Evolutionary conservation across 176 grass and related monocot genomes (phyloP), one percentile per base, ranked within the genome.

Genomic region (Avena insularis): DNA sequence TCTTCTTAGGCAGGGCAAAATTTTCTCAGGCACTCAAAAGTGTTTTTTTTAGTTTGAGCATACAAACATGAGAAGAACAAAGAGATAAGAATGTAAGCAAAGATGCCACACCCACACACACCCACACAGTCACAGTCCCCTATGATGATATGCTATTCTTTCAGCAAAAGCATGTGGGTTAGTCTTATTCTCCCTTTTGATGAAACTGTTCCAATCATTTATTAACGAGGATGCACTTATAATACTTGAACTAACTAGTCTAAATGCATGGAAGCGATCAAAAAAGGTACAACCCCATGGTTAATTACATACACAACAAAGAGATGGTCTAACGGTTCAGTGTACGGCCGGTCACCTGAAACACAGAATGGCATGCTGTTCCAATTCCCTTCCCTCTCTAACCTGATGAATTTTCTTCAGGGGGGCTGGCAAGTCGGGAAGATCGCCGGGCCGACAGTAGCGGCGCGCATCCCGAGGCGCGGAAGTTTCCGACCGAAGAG

Each of bases 361-460:
- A 81, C 23, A 69, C 76, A 31, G 29, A 55, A n/a, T 69, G 68
- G n/a, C 77, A 53, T 17, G 48, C 0, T 71, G 81, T 71, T 76
- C 20, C 80, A 71, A 11, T 2, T 20, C 47, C n/a, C 33, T 78
- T 77, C 25, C 23, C 5, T 71, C 68, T 49, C 40, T 81, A 48
- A 84, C 45, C 66, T 82, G 77, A 29, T 82, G 15, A 15, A 12
- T 76, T 1, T 89, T 91, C 82, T 82, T 61, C 77, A 94, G 92
- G 84, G 90, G 90, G 13, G 80, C 92, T 2, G 92, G 92, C 65
- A 85, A 91, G 78, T 90, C 87, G 0, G 90, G 90, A 29, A 86
- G 92, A 77, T 91, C 93, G n/a, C 93, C 93, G 3, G 93, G 88
- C 13, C 75, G 90, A 77, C 88, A 61, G 5, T 94, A 87, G 73